These are phyloP conservation scores for Chernovozyma aurita DNA, from an alignment of 1,139 yeast genomes.

Conservation along the genomic window DNA sequence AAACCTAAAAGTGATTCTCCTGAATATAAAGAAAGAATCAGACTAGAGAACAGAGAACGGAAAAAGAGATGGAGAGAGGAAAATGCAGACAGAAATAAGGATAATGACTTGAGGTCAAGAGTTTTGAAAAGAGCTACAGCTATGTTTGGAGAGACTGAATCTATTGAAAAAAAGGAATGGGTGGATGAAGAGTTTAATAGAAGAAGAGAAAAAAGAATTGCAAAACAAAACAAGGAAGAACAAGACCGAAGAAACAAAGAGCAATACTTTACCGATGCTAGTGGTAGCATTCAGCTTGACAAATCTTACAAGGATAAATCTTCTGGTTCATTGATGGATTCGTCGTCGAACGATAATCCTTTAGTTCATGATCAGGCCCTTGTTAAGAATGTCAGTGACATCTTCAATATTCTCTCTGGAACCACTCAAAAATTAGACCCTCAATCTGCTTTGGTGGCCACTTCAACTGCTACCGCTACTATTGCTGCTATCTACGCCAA, in stretches of 20 bases:
- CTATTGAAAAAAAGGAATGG: conserved; percentile 63
- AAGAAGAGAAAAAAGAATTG: conserved; percentile 58
- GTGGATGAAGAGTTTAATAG: conserved; percentile 66
- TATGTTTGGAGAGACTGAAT: conserved; percentile 59
- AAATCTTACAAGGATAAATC: neutral
- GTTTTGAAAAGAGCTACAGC: conserved; percentile 67
- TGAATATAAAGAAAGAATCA: conserved; percentile 52
- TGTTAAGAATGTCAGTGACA: conserved; percentile 28
- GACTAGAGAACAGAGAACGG: conserved; percentile 75
- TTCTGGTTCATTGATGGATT: too few relatives aligned
- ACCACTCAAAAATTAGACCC: conserved; percentile 32
- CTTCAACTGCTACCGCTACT: conserved; percentile 36
- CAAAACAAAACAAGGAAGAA: conserved; percentile 28
- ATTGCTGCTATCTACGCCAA: conserved; percentile 31
- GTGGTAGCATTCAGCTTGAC: neutral
- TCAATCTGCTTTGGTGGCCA: conserved; percentile 34
- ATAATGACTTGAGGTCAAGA: conserved; percentile 77
- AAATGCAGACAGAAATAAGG: conserved; percentile 77
- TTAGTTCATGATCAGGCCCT: conserved; percentile 18
- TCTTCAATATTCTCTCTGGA: conserved; percentile 34
- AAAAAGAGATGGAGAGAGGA: conserved; percentile 90
- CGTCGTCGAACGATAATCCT: too few relatives aligned
- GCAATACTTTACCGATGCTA: too few relatives aligned
- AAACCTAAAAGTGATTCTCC: conserved; percentile 28
- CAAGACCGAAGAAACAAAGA: conserved; percentile 8